phyloP scores from a whole-genome alignment of 768 basidiomycete species.

The Cystofilobasidium capitatum region DNA sequence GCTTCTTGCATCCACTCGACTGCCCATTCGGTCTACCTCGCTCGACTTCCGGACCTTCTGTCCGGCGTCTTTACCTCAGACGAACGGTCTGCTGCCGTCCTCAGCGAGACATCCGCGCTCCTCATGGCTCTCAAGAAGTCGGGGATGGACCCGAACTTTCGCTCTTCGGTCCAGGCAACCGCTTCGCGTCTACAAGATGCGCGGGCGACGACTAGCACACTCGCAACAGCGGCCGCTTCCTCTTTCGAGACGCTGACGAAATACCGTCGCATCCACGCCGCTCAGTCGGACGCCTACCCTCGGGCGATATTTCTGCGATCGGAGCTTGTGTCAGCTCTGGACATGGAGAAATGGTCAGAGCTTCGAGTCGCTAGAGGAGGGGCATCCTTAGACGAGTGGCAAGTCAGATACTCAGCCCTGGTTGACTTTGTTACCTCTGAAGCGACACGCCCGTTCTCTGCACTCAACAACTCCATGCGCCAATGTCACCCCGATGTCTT shows the following conservation, averaged over 20 bases:
- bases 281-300: too few species aligned
- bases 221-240: too few species aligned
- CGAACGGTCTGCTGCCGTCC: neutral
- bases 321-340: too few species aligned
- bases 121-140: constrained; percentile 12
- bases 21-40: constrained; percentile 6
- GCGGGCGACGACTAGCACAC: too few species aligned
- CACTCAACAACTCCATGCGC: neutral
- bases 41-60: neutral
- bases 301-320: too few species aligned
- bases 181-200: neutral
- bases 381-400: neutral
- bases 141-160: constrained; percentile 14
- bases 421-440: neutral
- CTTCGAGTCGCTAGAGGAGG: too few species aligned
- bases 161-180: constrained; percentile 2
- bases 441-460: neutral
- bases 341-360: too few species aligned
- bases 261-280: too few species aligned
- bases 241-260: too few species aligned
- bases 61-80: neutral
- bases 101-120: constrained; percentile 6
- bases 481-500: neutral
- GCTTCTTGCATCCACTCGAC: neutral
- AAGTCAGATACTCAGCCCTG: neutral